These are phyloP conservation scores for Xanthoceras sorbifolium DNA, from an alignment of 345 rosid species.

Conservation along the genomic window DNA sequence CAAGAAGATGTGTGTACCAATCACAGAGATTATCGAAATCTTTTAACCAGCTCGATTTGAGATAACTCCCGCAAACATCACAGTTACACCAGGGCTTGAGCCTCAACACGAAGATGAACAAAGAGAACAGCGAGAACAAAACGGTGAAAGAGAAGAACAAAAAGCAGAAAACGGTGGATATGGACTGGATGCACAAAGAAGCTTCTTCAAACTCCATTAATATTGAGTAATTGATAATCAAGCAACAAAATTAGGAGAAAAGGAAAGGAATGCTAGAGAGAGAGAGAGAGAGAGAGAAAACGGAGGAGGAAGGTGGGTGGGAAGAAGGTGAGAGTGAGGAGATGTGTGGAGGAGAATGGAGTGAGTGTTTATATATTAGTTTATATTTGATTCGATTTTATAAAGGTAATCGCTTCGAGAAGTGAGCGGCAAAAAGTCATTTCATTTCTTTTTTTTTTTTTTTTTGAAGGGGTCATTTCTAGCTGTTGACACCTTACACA, in stretches of 20 bases:
- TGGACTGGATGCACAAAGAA: constrained; percentile 21
- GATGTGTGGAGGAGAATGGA: not conserved
- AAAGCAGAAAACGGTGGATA: constrained; percentile 24
- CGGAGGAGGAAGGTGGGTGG: not conserved
- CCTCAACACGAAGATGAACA: constrained; percentile 35
- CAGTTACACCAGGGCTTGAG: constrained; percentile 42
- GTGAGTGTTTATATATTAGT: not conserved
- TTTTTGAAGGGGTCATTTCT: no score
- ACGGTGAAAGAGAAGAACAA: constrained; percentile 36
- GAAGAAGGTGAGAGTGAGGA: not conserved
- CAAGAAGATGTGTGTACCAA: constrained; percentile 49
- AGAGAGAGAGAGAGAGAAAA: not conserved
- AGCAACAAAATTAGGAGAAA: not conserved
- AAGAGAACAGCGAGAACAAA: constrained; percentile 32
- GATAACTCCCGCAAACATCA: constrained; percentile 38
- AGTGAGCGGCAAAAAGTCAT: not conserved
- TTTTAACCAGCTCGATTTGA: constrained; percentile 35
- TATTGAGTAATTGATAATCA: not conserved
- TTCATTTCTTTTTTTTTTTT: no score
- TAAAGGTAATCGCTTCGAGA: no score
- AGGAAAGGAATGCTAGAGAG: not conserved
- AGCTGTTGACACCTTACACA: not conserved
- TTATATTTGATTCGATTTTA: not conserved
- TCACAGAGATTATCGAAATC: constrained; percentile 49
- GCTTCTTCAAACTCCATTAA: constrained; percentile 26